Base-by-base conservation (phyloP, 2,329 filamentous ascomycete genomes). In the Arachnomyces sp. region DNA sequence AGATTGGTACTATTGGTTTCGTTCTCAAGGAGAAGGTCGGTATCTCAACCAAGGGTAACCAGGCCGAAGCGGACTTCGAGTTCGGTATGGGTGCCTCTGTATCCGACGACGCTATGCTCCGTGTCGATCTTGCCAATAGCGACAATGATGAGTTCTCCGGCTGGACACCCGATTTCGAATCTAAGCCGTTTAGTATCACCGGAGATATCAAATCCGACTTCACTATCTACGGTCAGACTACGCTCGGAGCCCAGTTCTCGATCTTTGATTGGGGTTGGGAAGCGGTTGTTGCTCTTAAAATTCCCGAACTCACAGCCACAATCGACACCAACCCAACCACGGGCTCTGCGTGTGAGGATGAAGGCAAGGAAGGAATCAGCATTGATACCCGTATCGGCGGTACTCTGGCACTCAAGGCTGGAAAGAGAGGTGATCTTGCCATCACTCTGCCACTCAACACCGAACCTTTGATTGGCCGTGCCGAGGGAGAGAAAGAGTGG, bases 311-410 rank as follows among this genome's bases (percentile, higher is more conserved):
- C 18, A 21, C n/a, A 3, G 25, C 30, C 6, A 33, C 15, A 11
- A 29, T 39, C 13, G 30, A 31, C 13, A 33, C 28, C 7, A 31
- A 30, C 28, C 30, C 28, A 25, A 32, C 14, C 4, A 36, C 36
- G 13, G 39, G 39, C 3, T 41, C 39, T 3, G 21, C 32, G 11
- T 41, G 39, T 13, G 39, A 33, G 12, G 31, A 41, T 13, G 12
- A 15, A 28, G 31, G 31, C 11, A 15, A 30, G 29, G 6, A 31
- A 11, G 39, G 39, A 4, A 37, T 37, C n/a, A 42, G 39, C 17
- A 29, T 37, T 17, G 39, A 42, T 33, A 37, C 34, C 12, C 37
- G 37, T 37, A 30, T 33, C 13, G 39, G 39, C 9, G 39, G 39
- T 25, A 30, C 39, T n/a, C 16, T 42, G 7, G 32, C 34, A 4